Evolutionary conservation across 768 basidiomycete species (phyloP), one percentile per base, ranked within the genome.

Genomic region (Postia placenta): DNA sequence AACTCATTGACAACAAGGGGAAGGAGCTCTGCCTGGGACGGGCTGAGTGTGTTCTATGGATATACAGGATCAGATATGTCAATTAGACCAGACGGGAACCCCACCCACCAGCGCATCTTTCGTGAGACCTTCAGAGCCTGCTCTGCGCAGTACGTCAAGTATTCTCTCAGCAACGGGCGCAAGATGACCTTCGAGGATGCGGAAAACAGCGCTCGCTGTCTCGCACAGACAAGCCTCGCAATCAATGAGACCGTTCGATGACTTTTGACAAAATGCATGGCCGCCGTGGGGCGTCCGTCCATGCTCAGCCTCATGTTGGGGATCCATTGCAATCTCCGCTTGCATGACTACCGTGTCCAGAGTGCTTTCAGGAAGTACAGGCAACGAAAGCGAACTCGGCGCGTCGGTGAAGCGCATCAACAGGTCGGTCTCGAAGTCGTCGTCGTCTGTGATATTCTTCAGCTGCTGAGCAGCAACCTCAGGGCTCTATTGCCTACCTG

Each of bases 401-500:
- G 24, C 20, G 26, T 59, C 60, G 49, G 60, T 56, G 53, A 72
- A 72, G 44, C 67, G 75, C 42, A 83, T 70, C 53, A 68, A 68
- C 45, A 92, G 70, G 6, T 68, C 62, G 3, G 84, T 87, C 66
- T 93, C 90, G 42, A 91, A 83, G 57, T 91, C 79, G 64, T 91
- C 85, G 58, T 93, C 90, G 60, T 90, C 90, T 92, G 54, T 5
- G 23, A 11, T 12, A 38, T 9, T 11, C 19, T 28, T 41, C n/a
- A 39, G 22, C 25, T 40, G 11, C 9, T 35, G 4, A 15, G 28
- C 15, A 3, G 22, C 12, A 42, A 23, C 5, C 14, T 33, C n/a
- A n/a, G 25, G 15, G 42, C 30, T 1, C 30, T 9, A 14, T 23
- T 37, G 62, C 73, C 48, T 53, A 87, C 90, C 88, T 55, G 86